Percentiles rank a stretch among this genome's conserved stretches.
phyloP scores from a whole-genome alignment of 2,329 filamentous ascomycete genomes.

The Colletotrichum liaoningense region DNA sequence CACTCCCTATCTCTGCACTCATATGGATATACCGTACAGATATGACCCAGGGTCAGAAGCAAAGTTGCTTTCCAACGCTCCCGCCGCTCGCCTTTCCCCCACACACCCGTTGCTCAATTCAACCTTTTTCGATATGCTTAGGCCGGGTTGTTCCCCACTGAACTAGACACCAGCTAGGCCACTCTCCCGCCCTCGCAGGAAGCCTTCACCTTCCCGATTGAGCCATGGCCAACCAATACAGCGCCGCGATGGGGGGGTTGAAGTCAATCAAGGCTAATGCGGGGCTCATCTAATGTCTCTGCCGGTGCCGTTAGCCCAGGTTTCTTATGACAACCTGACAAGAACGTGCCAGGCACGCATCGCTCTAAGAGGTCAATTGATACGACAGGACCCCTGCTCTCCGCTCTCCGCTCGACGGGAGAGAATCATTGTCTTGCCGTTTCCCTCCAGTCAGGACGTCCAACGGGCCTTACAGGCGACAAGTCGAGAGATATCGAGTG shows the following conservation, averaged over 20 bases:
- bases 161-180: conserved; percentile 28
- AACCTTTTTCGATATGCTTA: background rate
- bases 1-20: background rate
- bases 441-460: conserved; percentile 22
- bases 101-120: background rate
- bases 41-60: background rate
- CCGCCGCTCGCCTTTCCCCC: background rate
- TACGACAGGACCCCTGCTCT: conserved; percentile 31
- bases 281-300: background rate
- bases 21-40: background rate
- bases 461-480: too few relatives aligned
- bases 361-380: conserved; percentile 37
- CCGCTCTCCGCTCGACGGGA: conserved; percentile 5
- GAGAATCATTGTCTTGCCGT: background rate
- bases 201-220: conserved; percentile 33
- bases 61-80: conserved; percentile 9
- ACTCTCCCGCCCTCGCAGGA: conserved; percentile 22
- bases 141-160: conserved; percentile 13
- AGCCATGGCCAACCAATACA: conserved; percentile 12
- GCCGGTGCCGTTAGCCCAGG: background rate
- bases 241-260: background rate
- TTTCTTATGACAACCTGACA: background rate
- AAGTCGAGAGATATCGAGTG: background rate
- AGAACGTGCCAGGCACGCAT: conserved; percentile 37
- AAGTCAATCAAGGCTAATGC: background rate